A percentile compares a stretch with the other conserved stretches of the same genome.
Conservation (phyloP, 2,329 filamentous ascomycete species). For the Zasmidium cellare region DNA sequence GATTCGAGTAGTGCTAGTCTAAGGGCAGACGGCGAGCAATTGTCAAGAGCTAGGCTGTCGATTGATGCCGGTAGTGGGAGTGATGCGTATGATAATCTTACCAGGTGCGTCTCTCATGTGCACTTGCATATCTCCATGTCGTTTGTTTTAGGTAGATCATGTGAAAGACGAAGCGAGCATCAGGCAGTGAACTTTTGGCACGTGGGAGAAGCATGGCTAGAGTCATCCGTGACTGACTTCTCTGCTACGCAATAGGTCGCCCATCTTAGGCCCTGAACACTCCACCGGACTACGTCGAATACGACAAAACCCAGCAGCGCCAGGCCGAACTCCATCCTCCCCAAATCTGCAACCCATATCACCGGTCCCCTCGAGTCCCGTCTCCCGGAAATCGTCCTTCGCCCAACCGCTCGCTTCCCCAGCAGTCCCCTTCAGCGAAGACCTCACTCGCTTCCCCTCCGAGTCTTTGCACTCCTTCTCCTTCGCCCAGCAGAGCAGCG, state of each 20-base stretch:
- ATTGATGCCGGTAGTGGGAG: slow-evolving; percentile 68
- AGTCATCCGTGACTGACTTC: neutral
- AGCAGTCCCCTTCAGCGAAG: slow-evolving; percentile 72
- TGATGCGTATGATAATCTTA: slow-evolving; percentile 66
- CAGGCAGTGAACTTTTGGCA: slow-evolving; percentile 1
- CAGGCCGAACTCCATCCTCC: slow-evolving; percentile 62
- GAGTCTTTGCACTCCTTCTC: slow-evolving; percentile 98
- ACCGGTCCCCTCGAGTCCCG: slow-evolving; percentile 64
- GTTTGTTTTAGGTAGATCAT: neutral
- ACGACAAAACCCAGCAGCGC: slow-evolving; percentile 63
- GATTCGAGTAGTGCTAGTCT: slow-evolving; percentile 36
- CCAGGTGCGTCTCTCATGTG: slow-evolving; percentile 66
- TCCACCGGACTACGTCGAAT: slow-evolving; percentile 79
- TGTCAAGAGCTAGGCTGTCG: slow-evolving; percentile 63
- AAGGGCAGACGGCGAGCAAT: slow-evolving; percentile 49
- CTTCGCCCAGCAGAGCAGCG: slow-evolving; percentile 92
- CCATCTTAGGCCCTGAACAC: slow-evolving; percentile 65
- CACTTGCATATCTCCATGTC: neutral
- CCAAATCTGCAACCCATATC: slow-evolving; percentile 77
- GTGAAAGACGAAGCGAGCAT: neutral
- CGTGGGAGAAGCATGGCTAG: neutral
- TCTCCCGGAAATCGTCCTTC: slow-evolving; percentile 55
- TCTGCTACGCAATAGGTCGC: slow-evolving; percentile 59
- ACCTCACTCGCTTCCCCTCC: slow-evolving; percentile 86
- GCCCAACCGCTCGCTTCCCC: slow-evolving; percentile 67